Conservation (phyloP, 768 basidiomycete genomes). For the Suillus subluteus region DNA sequence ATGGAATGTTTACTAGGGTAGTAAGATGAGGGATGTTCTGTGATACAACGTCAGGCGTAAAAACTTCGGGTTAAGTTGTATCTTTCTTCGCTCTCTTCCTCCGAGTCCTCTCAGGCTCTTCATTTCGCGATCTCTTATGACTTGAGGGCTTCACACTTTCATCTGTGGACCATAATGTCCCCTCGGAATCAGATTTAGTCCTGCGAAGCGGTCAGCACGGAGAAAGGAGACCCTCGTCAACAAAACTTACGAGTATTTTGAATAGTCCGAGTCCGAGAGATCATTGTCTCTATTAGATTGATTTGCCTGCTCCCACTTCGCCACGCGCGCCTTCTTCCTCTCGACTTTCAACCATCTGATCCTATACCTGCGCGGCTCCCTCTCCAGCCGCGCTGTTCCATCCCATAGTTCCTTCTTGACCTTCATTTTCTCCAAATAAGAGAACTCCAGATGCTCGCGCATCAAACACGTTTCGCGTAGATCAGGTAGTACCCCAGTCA, state of each 20-base stretch:
- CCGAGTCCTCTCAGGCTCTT: neutral
- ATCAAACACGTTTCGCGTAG: constrained; percentile 24
- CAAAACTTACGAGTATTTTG: constrained; percentile 27
- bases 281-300: constrained; percentile 14
- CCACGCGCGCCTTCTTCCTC: constrained; percentile 23
- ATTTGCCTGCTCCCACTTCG: constrained; percentile 25
- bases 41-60: neutral
- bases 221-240: neutral
- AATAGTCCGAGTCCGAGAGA: constrained; percentile 23
- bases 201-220: neutral
- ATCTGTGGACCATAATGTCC: constrained; percentile 12
- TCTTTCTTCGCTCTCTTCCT: neutral
- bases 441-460: constrained; percentile 30
- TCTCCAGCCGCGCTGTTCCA: constrained; percentile 31
- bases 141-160: neutral
- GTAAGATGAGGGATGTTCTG: neutral
- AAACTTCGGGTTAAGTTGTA: neutral
- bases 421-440: constrained; percentile 33
- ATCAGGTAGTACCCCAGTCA: constrained; percentile 22
- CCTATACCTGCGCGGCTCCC: constrained; percentile 24
- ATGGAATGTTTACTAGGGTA: neutral
- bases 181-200: constrained; percentile 12
- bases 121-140: constrained; percentile 4
- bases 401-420: constrained; percentile 35
- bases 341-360: constrained; percentile 28